Conservation (phyloP, 2,329 filamentous ascomycete species). For the Aspergillus ruber region DNA sequence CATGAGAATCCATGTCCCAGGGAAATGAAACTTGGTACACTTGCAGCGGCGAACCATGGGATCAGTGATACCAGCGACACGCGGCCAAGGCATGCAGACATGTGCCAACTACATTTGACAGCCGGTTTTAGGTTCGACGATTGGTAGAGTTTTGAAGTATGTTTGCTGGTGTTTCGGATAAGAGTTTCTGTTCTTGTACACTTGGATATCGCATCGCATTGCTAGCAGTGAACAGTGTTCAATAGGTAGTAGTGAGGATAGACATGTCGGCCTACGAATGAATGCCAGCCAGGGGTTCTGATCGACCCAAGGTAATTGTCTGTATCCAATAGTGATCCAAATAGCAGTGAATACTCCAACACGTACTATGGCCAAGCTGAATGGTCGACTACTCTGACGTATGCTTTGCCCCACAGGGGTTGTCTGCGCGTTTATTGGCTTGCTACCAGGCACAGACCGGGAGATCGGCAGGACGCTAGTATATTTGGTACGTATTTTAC, state of each 20-base stretch:
- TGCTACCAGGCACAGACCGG: background rate
- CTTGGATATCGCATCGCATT: background rate
- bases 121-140: background rate
- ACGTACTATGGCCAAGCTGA: no score
- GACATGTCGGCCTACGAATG: no score
- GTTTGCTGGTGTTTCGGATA: constrained; percentile 4
- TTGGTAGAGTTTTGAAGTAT: background rate
- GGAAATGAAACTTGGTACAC: background rate
- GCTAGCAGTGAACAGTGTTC: no score
- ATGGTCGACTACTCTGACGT: no score
- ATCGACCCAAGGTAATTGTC: no score
- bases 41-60: background rate
- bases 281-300: no score
- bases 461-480: constrained; percentile 4
- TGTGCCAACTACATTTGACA: background rate
- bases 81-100: no score
- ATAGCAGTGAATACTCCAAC: no score
- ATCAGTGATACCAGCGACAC: no score
- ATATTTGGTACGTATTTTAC: background rate
- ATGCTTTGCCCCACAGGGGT: background rate
- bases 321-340: no score
- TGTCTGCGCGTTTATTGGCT: background rate
- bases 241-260: no score
- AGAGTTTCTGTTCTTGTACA: background rate
- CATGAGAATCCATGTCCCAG: no score